Conservation (phyloP, 1,284 basidiomycete species). For the Macrocystidia cucumis region DNA sequence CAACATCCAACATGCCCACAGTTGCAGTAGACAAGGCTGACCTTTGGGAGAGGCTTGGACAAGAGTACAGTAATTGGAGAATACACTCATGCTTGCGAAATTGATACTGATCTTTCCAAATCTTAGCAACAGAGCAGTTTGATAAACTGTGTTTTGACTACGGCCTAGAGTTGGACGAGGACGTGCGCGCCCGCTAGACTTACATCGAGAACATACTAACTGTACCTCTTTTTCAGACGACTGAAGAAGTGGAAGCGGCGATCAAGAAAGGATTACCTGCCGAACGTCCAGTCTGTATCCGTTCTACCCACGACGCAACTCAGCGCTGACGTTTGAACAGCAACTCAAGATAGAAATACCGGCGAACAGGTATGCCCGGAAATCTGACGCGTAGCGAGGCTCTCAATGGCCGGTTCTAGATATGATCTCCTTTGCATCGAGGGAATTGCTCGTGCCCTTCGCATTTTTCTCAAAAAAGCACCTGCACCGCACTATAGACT, state of each 20-base stretch:
- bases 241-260: constrained; percentile 77
- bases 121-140: constrained; percentile 83
- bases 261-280: constrained; percentile 78
- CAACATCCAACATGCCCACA: constrained; percentile 71
- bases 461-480: constrained; percentile 77
- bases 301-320: background rate
- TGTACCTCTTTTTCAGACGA: constrained; percentile 52
- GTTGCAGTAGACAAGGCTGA: constrained; percentile 93
- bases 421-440: constrained; percentile 98
- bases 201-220: background rate
- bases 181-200: constrained; percentile 49
- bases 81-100: constrained; percentile 5
- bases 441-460: constrained; percentile 86
- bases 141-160: constrained; percentile 97
- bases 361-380: constrained; percentile 78
- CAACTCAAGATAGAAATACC: constrained; percentile 99
- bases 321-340: constrained; percentile 25
- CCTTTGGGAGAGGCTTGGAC: constrained; percentile 83
- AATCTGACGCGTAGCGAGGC: constrained; percentile 3
- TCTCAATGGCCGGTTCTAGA: constrained; percentile 35
- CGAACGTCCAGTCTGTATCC: constrained; percentile 63
- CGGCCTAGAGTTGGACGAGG: constrained; percentile 95
- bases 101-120: constrained; percentile 15
- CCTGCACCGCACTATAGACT: constrained; percentile 70
- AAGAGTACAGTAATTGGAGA: constrained; percentile 65